Percentiles rank a stretch among this genome's conserved stretches.
phyloP scores from a whole-genome alignment of 371 early-diverging fungal species.

The Apophysomyces elegans region DNA sequence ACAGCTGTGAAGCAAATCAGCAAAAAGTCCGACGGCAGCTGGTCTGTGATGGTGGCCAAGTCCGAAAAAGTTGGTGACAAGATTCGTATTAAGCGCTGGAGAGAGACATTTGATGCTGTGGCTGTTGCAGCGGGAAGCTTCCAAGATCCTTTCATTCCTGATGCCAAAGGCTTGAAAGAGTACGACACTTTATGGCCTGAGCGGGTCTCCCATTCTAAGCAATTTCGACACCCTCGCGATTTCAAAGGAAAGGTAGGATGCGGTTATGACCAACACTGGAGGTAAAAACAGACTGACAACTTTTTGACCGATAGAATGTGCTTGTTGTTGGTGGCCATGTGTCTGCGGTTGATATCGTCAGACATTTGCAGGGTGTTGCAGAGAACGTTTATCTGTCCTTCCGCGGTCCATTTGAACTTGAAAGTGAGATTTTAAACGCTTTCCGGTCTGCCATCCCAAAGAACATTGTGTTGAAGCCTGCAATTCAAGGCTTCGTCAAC shows the following conservation, averaged over 20 bases:
- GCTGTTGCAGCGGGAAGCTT: slow-evolving; percentile 39
- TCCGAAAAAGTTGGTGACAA: slow-evolving; percentile 19
- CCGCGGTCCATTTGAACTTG: slow-evolving; percentile 23
- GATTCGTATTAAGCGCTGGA: slow-evolving; percentile 22
- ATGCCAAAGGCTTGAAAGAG: slow-evolving; percentile 29
- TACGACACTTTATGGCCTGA: slow-evolving; percentile 35
- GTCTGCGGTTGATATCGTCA: slow-evolving; percentile 43
- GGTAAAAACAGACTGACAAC: not conserved
- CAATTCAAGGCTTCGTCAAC: slow-evolving; percentile 29
- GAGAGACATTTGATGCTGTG: slow-evolving; percentile 47
- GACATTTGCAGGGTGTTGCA: slow-evolving; percentile 32
- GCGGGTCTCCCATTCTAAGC: slow-evolving; percentile 36
- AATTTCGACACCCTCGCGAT: slow-evolving; percentile 37
- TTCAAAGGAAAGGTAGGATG: slow-evolving; percentile 38
- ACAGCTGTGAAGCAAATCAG: slow-evolving; percentile 35
- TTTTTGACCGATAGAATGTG: slow-evolving; percentile 29
- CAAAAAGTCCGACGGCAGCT: slow-evolving; percentile 19
- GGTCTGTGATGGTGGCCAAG: slow-evolving; percentile 11
- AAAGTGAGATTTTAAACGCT: slow-evolving; percentile 22
- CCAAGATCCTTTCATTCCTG: slow-evolving; percentile 42
- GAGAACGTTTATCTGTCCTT: slow-evolving; percentile 35
- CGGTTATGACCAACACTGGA: not conserved
- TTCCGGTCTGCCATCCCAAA: slow-evolving; percentile 28
- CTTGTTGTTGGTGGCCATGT: slow-evolving; percentile 40
- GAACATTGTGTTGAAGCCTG: slow-evolving; percentile 22